phyloP scores from a whole-genome alignment of 2,329 filamentous ascomycete species.

The Epichloe bromicola region DNA sequence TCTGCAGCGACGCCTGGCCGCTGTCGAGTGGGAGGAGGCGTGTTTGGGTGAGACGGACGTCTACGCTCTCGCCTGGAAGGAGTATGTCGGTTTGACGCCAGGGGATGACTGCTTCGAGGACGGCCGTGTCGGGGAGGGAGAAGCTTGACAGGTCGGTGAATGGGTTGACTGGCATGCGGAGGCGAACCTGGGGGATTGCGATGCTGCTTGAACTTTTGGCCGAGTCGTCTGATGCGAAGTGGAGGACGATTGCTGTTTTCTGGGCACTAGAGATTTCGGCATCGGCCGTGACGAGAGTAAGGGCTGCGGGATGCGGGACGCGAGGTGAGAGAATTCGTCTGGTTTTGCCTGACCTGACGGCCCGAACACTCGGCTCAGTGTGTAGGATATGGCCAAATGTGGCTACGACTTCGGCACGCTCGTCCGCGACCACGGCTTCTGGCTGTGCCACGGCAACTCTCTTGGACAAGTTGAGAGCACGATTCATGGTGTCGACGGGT shows the following conservation, averaged over 20 bases:
- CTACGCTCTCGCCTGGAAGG: constrained; percentile 32
- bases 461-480: neutral
- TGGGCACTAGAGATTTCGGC: constrained; percentile 13
- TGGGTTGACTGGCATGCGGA: constrained; percentile 19
- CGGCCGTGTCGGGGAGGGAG: constrained; percentile 16
- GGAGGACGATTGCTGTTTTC: constrained; percentile 28
- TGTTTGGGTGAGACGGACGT: constrained; percentile 30
- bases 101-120: constrained; percentile 18
- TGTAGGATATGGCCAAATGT: constrained; percentile 41
- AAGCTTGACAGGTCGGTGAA: constrained; percentile 17
- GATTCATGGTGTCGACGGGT: neutral
- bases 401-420: constrained; percentile 18
- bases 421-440: neutral
- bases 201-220: neutral
- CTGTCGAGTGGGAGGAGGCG: constrained; percentile 26
- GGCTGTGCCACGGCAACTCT: neutral
- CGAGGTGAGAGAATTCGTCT: constrained; percentile 30
- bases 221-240: constrained; percentile 27
- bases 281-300: constrained; percentile 25
- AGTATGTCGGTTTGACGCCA: constrained; percentile 28
- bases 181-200: constrained; percentile 11
- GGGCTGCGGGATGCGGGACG: constrained; percentile 32
- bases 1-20: constrained; percentile 23
- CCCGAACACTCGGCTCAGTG: constrained; percentile 7
- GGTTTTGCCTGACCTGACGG: constrained; percentile 4